These are phyloP conservation scores for Aspergillus flavus DNA, from an alignment of 2,329 filamentous ascomycete species.

Conservation along the genomic window DNA sequence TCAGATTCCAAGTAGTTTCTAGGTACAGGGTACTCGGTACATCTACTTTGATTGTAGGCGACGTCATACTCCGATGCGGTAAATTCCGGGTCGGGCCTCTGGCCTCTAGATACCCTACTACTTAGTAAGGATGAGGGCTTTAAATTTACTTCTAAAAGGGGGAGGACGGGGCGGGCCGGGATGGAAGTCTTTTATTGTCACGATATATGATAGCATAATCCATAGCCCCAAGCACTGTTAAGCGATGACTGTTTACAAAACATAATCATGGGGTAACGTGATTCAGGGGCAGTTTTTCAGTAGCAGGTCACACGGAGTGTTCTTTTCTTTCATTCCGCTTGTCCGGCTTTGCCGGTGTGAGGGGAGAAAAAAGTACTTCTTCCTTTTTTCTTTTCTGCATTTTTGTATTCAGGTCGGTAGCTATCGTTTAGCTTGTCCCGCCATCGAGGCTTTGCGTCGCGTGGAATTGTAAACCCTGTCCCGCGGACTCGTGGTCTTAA, in stretches of 20 bases:
- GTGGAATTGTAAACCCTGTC: slow-evolving; percentile 8
- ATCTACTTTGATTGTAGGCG: background rate
- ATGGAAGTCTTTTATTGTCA: background rate
- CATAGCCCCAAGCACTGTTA: background rate
- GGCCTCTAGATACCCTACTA: background rate
- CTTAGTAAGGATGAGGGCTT: background rate
- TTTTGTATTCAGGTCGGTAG: background rate
- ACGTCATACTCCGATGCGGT: background rate
- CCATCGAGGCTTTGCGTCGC: slow-evolving; percentile 3
- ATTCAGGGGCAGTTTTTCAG: background rate
- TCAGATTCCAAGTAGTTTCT: background rate
- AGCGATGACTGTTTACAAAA: background rate
- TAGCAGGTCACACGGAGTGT: background rate
- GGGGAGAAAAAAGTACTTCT: background rate
- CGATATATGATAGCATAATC: background rate
- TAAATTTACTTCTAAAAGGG: background rate
- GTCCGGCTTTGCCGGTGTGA: background rate
- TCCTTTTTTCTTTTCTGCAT: background rate
- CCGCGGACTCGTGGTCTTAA: slow-evolving; percentile 6
- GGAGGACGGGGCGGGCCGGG: slow-evolving; percentile 2
- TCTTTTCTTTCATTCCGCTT: background rate
- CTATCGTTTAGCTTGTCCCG: background rate
- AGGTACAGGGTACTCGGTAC: background rate
- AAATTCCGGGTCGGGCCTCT: background rate
- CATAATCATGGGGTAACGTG: background rate